phyloP scores from a whole-genome alignment of 2,329 filamentous ascomycete genomes.

The Coniochaeta prunicola region DNA sequence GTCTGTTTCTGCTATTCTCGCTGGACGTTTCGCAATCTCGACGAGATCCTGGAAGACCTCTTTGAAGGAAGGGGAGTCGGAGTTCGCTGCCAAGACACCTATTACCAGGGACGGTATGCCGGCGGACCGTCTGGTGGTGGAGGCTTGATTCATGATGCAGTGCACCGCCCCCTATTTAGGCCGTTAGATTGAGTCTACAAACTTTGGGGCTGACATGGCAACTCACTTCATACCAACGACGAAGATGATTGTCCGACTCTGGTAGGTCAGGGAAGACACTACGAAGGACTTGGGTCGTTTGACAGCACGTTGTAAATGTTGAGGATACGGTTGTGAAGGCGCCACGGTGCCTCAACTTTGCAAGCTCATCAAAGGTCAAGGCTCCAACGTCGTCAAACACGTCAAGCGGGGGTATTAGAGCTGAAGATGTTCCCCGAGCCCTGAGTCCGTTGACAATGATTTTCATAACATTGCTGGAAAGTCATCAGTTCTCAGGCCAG shows the following conservation, averaged over 20 bases:
- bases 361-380: slow-evolving; percentile 74
- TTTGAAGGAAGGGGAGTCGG: slow-evolving; percentile 52
- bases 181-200: neutral
- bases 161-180: slow-evolving; percentile 50
- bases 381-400: slow-evolving; percentile 62
- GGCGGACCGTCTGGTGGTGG: slow-evolving; percentile 83
- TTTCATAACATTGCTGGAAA: slow-evolving; percentile 60
- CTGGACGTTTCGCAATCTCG: slow-evolving; percentile 47
- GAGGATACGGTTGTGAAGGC: slow-evolving; percentile 90
- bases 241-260: slow-evolving; percentile 41
- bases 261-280: slow-evolving; percentile 22
- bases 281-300: slow-evolving; percentile 43
- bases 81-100: slow-evolving; percentile 66
- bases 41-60: slow-evolving; percentile 57
- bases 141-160: slow-evolving; percentile 68
- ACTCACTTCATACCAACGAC: slow-evolving; percentile 63
- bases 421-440: slow-evolving; percentile 34
- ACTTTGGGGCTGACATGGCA: neutral
- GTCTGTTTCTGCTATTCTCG: slow-evolving; percentile 48
- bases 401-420: slow-evolving; percentile 39
- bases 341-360: slow-evolving; percentile 78
- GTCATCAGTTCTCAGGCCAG: slow-evolving; percentile 12
- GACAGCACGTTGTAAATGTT: slow-evolving; percentile 77
- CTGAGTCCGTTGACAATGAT: slow-evolving; percentile 45
- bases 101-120: slow-evolving; percentile 84